These are phyloP conservation scores for Entomortierella beljakovae DNA, from an alignment of 192 early-diverging fungal genomes.

Conservation along the genomic window DNA sequence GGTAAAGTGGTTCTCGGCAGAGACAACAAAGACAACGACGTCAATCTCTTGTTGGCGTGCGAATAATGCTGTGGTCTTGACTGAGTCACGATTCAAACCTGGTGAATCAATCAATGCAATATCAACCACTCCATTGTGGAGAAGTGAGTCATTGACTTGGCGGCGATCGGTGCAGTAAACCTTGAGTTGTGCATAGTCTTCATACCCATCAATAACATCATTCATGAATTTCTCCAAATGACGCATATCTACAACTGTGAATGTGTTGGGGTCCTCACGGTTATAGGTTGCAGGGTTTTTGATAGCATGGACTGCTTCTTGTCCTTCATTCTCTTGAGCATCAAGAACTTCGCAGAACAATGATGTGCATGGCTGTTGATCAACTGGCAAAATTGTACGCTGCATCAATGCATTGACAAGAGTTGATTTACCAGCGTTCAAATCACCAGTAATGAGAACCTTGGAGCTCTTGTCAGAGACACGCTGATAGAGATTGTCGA, in stretches of 20 bases:
- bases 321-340: slow-evolving; percentile 86
- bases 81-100: slow-evolving; percentile 96
- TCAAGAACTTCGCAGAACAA: slow-evolving; percentile 97
- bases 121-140: slow-evolving; percentile 97
- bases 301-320: slow-evolving; percentile 96
- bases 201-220: slow-evolving; percentile 86
- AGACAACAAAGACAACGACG: slow-evolving; percentile 98
- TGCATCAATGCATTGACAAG: slow-evolving; percentile 97
- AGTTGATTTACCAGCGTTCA: slow-evolving; percentile 98
- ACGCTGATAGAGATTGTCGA: slow-evolving; percentile 86
- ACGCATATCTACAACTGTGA: slow-evolving; percentile 71
- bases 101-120: slow-evolving; percentile 98
- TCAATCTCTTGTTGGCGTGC: slow-evolving; percentile 99
- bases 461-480: slow-evolving; percentile 92
- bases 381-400: slow-evolving; percentile 89
- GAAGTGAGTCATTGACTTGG: slow-evolving; percentile 71
- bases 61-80: slow-evolving; percentile 98
- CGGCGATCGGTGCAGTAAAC: slow-evolving; percentile 88
- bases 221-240: slow-evolving; percentile 80
- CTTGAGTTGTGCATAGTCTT: slow-evolving; percentile 90
- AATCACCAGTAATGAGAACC: slow-evolving; percentile 96
- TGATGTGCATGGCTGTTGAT: slow-evolving; percentile 98
- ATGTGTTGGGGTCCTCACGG: slow-evolving; percentile 78
- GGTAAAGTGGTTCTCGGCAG: slow-evolving; percentile 99
- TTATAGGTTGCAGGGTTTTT: slow-evolving; percentile 75